These are phyloP conservation scores for Herpotrichia juniperi DNA, from an alignment of 2,329 filamentous ascomycete genomes.

Conservation along the genomic window DNA sequence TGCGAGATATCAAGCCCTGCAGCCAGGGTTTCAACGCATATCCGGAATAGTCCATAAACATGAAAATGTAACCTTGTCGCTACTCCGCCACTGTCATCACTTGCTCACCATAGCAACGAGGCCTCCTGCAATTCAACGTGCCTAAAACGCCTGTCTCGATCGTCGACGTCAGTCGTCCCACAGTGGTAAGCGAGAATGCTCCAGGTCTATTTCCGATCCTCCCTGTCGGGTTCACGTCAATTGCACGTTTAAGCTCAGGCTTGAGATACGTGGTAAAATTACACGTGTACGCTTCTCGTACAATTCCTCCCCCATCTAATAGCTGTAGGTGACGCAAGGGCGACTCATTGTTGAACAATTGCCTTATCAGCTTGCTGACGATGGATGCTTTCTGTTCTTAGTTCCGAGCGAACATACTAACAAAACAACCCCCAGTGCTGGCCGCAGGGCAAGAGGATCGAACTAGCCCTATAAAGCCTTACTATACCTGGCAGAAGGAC, in stretches of 20 bases:
- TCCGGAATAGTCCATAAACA: neutral
- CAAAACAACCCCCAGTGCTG: no score
- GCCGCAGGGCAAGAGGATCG: no score
- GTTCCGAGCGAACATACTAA: no score
- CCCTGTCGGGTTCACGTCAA: neutral
- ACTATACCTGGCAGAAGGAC: no score
- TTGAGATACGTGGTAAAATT: neutral
- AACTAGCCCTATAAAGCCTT: no score
- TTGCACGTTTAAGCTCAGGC: neutral
- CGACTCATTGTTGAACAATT: neutral
- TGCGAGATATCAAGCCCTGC: constrained; percentile 2
- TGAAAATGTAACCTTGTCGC: constrained; percentile 10
- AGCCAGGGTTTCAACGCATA: neutral
- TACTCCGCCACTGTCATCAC: neutral
- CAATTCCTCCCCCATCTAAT: neutral
- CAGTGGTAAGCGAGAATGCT: neutral
- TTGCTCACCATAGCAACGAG: neutral
- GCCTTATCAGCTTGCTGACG: neutral
- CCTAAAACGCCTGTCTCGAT: neutral
- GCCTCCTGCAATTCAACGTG: neutral
- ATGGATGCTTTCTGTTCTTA: no score
- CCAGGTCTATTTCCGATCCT: neutral
- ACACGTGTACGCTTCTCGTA: neutral
- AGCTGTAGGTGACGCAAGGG: constrained; percentile 11
- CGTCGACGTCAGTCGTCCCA: no score